A percentile compares a stretch with the other conserved stretches of the same genome.
Evolutionary conservation across 805 yeast species (phyloP).

Genomic region (Saccharomycopsis fibuligera): DNA sequence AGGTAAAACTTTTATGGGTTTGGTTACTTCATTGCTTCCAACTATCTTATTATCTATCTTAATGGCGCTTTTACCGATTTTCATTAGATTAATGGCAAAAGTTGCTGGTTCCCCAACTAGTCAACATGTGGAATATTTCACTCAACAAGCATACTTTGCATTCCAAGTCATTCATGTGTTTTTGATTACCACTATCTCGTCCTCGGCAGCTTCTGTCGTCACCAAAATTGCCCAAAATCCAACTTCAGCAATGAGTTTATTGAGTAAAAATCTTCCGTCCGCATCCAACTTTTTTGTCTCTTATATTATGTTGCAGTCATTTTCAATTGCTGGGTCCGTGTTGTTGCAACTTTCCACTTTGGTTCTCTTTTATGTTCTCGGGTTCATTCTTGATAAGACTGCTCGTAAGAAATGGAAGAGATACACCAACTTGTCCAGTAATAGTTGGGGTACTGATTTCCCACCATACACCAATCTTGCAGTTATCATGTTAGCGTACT

Average conservation of each 20-base stretch:
- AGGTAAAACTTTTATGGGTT: slow-evolving; percentile 50
- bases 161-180: slow-evolving; percentile 69
- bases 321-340: slow-evolving; percentile 58
- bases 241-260: slow-evolving; percentile 45
- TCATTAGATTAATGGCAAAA: slow-evolving; percentile 58
- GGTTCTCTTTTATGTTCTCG: slow-evolving; percentile 52
- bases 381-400: slow-evolving; percentile 52
- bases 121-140: slow-evolving; percentile 54
- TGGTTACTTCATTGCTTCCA: slow-evolving; percentile 65
- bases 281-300: slow-evolving; percentile 70
- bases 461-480: slow-evolving; percentile 72
- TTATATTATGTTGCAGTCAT: slow-evolving; percentile 62
- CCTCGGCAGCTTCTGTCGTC: slow-evolving; percentile 65
- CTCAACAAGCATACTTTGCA: slow-evolving; percentile 63
- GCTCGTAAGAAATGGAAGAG: slow-evolving; percentile 63
- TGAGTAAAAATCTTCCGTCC: slow-evolving; percentile 66
- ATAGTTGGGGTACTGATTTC: slow-evolving; percentile 70
- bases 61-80: slow-evolving; percentile 60
- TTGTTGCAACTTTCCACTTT: slow-evolving; percentile 57
- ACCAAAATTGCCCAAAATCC: slow-evolving; percentile 57
- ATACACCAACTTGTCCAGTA: slow-evolving; percentile 45
- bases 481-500: slow-evolving; percentile 59
- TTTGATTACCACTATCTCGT: slow-evolving; percentile 61
- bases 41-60: slow-evolving; percentile 57
- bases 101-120: slow-evolving; percentile 50